Conservation (phyloP, 345 rosid genomes). For the Cardamine resedifolia region DNA sequence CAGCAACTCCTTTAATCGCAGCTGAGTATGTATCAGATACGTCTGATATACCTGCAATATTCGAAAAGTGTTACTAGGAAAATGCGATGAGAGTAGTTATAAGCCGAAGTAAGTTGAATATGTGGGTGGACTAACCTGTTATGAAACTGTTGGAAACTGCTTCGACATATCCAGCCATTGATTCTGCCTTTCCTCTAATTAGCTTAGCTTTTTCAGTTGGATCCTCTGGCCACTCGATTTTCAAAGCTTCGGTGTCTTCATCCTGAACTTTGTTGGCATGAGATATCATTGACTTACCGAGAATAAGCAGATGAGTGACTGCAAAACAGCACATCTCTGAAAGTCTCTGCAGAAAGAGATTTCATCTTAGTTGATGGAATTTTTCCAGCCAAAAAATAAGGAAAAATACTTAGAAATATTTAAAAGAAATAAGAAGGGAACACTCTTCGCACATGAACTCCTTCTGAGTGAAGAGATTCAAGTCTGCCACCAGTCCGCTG, state of each 20-base stretch:
- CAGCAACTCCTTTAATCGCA: slow-evolving; percentile 56
- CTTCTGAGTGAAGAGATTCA: slow-evolving; percentile 94
- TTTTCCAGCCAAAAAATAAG: neutral
- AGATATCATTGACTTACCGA: slow-evolving; percentile 79
- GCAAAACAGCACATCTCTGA: slow-evolving; percentile 95
- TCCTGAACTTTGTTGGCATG: slow-evolving; percentile 61
- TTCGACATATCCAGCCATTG: slow-evolving; percentile 70
- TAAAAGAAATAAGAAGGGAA: slow-evolving; percentile 12
- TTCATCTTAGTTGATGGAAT: slow-evolving; percentile 11
- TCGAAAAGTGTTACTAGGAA: neutral
- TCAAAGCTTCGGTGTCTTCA: slow-evolving; percentile 57
- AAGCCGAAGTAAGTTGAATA: neutral
- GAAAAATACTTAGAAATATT: neutral
- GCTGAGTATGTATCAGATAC: slow-evolving; percentile 77
- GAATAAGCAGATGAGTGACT: slow-evolving; percentile 71
- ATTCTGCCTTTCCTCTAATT: slow-evolving; percentile 64
- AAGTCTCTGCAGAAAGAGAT: slow-evolving; percentile 67
- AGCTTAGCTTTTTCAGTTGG: slow-evolving; percentile 83
- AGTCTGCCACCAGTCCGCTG: slow-evolving; percentile 85
- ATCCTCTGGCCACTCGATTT: slow-evolving; percentile 90
- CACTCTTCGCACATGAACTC: slow-evolving; percentile 76
- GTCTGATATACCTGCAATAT: slow-evolving; percentile 75
- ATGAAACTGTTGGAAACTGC: slow-evolving; percentile 80
- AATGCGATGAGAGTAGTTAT: neutral
- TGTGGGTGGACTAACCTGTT: slow-evolving; percentile 61